Evolutionary conservation across 2,329 filamentous ascomycete species (phyloP).

Genomic region (Aspergillus sergii): DNA sequence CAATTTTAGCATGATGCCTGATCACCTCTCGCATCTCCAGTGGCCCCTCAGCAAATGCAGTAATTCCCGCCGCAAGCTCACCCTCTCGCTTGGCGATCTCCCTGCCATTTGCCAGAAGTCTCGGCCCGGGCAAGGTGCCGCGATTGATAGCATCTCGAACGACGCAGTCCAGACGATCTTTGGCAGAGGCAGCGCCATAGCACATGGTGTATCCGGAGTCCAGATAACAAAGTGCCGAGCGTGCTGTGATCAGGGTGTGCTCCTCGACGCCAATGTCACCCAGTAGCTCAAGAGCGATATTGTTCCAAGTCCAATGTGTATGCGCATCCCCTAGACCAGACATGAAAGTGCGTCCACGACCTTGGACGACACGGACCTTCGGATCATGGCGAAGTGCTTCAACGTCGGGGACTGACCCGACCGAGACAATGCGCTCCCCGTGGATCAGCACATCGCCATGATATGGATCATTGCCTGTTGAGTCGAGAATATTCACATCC

Average conservation of each 20-base stretch:
- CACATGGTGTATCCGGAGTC: constrained; percentile 55
- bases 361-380: constrained; percentile 42
- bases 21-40: constrained; percentile 47
- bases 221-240: constrained; percentile 48
- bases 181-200: constrained; percentile 52
- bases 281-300: constrained; percentile 44
- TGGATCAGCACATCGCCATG: constrained; percentile 44
- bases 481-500: constrained; percentile 46
- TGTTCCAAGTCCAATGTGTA: constrained; percentile 49
- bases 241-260: constrained; percentile 50
- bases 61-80: constrained; percentile 47
- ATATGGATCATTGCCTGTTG: constrained; percentile 41
- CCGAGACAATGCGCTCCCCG: constrained; percentile 38
- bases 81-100: constrained; percentile 52
- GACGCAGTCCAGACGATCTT: constrained; percentile 50
- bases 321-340: constrained; percentile 54
- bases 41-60: constrained; percentile 46
- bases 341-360: constrained; percentile 51
- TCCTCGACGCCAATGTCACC: constrained; percentile 51
- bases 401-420: constrained; percentile 37
- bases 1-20: constrained; percentile 37
- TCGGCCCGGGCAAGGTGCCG: constrained; percentile 51
- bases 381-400: constrained; percentile 31
- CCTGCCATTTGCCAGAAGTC: constrained; percentile 52
- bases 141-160: constrained; percentile 54